Percentiles rank a stretch among this genome's conserved stretches.
phyloP scores from a whole-genome alignment of 2,329 filamentous ascomycete species.

The Xylaria sp. region DNA sequence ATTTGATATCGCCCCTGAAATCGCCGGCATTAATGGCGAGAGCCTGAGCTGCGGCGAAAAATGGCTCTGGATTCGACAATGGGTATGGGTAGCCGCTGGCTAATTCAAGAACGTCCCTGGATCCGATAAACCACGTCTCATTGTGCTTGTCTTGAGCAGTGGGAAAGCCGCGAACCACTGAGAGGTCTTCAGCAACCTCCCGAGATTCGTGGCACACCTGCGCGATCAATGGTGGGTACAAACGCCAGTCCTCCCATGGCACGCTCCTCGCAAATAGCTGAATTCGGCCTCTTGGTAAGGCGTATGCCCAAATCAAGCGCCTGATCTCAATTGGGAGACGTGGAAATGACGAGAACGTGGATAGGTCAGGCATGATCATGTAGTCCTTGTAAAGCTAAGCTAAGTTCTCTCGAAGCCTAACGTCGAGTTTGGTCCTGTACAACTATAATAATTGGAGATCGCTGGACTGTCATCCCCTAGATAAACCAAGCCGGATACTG shows the following conservation, averaged over 20 bases:
- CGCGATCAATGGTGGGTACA: conserved; percentile 41
- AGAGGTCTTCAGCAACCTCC: conserved; percentile 38
- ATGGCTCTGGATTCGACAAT: conserved; percentile 46
- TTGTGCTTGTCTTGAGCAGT: conserved; percentile 42
- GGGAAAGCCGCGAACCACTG: conserved; percentile 45
- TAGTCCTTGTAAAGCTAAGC: background rate
- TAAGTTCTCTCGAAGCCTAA: conserved; percentile 7
- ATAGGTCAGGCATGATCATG: conserved; percentile 39
- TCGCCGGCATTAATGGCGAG: conserved; percentile 43
- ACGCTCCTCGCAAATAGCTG: conserved; percentile 46
- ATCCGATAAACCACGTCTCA: conserved; percentile 46
- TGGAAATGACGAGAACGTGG: conserved; percentile 40
- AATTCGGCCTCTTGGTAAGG: conserved; percentile 44
- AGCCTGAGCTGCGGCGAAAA: conserved; percentile 43
- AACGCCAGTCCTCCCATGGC: conserved; percentile 46
- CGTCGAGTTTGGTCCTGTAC: conserved; percentile 10
- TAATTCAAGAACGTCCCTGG: conserved; percentile 44
- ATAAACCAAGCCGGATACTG: conserved; percentile 27
- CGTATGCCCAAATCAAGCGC: conserved; percentile 43
- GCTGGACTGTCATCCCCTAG: conserved; percentile 15
- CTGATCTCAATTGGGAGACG: conserved; percentile 46
- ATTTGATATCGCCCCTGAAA: conserved; percentile 42
- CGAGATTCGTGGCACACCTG: conserved; percentile 44
- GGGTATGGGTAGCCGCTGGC: conserved; percentile 47
- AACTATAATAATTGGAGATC: conserved; percentile 9